phyloP scores from a whole-genome alignment of 352 stramenopile genomes.

The Globisporangium orthogonon region DNA sequence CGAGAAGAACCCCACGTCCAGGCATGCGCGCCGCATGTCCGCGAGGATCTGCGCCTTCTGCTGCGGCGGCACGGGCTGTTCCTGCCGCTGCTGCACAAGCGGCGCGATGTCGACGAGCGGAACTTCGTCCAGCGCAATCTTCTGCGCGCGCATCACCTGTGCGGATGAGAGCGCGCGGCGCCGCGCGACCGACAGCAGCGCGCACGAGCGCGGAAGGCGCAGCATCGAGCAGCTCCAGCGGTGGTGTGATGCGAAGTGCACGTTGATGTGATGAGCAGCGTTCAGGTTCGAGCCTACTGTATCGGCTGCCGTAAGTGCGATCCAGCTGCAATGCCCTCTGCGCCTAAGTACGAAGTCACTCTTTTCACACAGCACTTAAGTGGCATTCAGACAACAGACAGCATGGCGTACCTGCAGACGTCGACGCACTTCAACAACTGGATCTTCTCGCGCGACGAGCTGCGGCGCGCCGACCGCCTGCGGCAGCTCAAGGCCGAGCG shows the following conservation, averaged over 20 bases:
- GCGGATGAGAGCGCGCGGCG: constrained; percentile 1
- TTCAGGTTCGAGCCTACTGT: too few species aligned
- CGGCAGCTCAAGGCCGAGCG: constrained; percentile 61
- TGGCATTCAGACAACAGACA: too few species aligned
- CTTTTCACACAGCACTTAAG: background rate
- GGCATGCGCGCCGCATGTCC: constrained; percentile 50
- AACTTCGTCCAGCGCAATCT: constrained; percentile 40
- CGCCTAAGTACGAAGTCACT: background rate
- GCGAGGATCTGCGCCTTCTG: constrained; percentile 40
- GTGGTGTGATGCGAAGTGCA: background rate
- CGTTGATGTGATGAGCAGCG: background rate
- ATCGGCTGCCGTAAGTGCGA: too few species aligned
- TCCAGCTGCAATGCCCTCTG: too few species aligned
- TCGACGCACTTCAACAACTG: constrained; percentile 90
- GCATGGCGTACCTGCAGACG: constrained; percentile 76
- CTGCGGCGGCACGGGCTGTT: constrained; percentile 4
- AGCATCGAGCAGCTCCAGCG: background rate
- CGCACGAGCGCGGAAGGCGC: background rate
- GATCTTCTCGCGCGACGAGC: constrained; percentile 67
- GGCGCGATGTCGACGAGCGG: constrained; percentile 67
- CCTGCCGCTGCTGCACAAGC: constrained; percentile 21
- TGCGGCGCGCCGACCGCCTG: constrained; percentile 45
- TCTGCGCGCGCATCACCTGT: constrained; percentile 39
- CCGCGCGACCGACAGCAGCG: background rate
- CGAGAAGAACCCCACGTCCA: constrained; percentile 72